Evolutionary conservation across 306 rosid genomes (phyloP), one percentile per base, ranked within the genome.

Genomic region (Luffa acutangula): DNA sequence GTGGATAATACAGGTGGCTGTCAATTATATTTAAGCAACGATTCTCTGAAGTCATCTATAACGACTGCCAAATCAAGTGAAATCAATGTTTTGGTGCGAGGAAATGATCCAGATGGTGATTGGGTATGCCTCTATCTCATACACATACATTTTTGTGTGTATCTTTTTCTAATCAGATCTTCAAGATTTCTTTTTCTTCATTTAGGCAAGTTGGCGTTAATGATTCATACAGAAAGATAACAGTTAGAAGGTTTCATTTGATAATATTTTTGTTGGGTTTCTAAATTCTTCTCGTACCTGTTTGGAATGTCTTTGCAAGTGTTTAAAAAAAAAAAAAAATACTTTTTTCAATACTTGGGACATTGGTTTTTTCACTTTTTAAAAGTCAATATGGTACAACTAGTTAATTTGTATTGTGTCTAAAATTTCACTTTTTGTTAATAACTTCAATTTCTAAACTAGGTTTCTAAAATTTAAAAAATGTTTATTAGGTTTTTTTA

Each of bases 51-150:
- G 76, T 73, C 91, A 56, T 89, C 99, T 72, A 81, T 95, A 86
- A 91, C 97, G 69, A 87, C 99, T 17, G 97, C 99, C 34, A 95
- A 95, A 88, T 90, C 99, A 70, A 93, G 99, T 78, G 99, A 93
- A 91, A 86, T 93, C 84, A 95, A 95, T 85, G 89, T 95, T 51
- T 71, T 95, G 89, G 97, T 95, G 75, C 99, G 97, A 59, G 92
- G 91, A 66, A 83, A 84, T 57, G 88, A 77, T 80, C 88, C 97
- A 63, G 84, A 90, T 77, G 90, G 85, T 89, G 97, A 95, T 82
- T 95, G 97, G 98, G 98, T 95, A 91, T 49, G 87, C 81, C 81
- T 80, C 82, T 71, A 14, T 74, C 60, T 51, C 45, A 45, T 5
- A 5, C 52, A 25, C 48, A 15, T 54, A 25, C 48, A 15, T 54